Conservation (phyloP, 164 flowering plant genomes). For the Umbellularia californica region DNA sequence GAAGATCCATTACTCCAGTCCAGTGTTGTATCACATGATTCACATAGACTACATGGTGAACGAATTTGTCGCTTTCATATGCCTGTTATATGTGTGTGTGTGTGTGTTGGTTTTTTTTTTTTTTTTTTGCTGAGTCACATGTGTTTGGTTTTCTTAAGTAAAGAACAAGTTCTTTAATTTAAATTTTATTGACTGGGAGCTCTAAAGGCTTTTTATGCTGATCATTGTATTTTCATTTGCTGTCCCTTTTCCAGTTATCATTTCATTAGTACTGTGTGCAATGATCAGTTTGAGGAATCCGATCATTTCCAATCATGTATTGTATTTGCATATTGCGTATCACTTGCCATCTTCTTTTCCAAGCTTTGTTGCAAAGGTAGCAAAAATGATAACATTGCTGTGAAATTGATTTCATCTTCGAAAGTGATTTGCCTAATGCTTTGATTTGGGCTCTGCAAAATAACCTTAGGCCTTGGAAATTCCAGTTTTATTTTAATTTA, state of each 20-base stretch:
- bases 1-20: too few relatives aligned
- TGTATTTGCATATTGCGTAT: conserved; percentile 83
- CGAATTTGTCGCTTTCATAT: too few relatives aligned
- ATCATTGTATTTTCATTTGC: background rate
- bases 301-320: conserved; percentile 85
- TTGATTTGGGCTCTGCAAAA: too few relatives aligned
- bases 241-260: background rate
- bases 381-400: background rate
- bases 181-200: background rate
- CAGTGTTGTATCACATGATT: too few relatives aligned
- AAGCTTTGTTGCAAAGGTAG: conserved; percentile 92
- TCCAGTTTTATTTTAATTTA: too few relatives aligned
- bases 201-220: background rate
- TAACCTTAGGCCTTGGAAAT: too few relatives aligned
- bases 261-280: conserved; percentile 35
- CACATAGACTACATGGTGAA: too few relatives aligned
- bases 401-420: background rate
- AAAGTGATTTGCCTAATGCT: background rate
- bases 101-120: too few relatives aligned
- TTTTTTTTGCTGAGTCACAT: too few relatives aligned
- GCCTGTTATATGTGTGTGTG: too few relatives aligned
- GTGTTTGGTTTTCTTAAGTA: too few relatives aligned
- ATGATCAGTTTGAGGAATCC: conserved; percentile 36
- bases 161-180: too few relatives aligned
- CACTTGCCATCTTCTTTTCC: conserved; percentile 92